These are phyloP conservation scores for Pseudocercospora ulei DNA, from an alignment of 2,329 filamentous ascomycete genomes.

Conservation along the genomic window DNA sequence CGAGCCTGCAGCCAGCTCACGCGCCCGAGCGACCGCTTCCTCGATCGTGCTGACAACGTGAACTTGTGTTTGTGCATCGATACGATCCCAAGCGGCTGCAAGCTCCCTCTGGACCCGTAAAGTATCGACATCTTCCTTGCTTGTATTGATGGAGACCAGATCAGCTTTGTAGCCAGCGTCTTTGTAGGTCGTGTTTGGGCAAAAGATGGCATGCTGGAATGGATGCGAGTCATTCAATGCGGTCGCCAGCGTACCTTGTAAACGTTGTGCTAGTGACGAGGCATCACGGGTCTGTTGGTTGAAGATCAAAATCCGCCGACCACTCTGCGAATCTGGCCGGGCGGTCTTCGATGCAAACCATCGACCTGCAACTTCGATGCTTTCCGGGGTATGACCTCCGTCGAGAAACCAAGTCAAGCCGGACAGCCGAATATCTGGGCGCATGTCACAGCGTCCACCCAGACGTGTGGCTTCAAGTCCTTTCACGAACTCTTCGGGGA, in stretches of 20 bases:
- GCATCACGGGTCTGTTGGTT: conserved; percentile 86
- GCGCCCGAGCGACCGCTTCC: conserved; percentile 55
- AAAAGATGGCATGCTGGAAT: conserved; percentile 71
- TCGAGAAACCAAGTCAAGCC: conserved; percentile 69
- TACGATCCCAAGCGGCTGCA: conserved; percentile 50
- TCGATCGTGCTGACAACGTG: conserved; percentile 57
- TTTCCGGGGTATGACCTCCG: conserved; percentile 79
- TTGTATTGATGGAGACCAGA: conserved; percentile 53
- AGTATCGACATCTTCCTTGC: conserved; percentile 48
- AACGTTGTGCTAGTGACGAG: conserved; percentile 50
- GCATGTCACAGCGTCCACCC: conserved; percentile 66
- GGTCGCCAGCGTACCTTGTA: conserved; percentile 50
- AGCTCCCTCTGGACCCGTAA: conserved; percentile 59
- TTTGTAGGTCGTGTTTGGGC: conserved; percentile 62
- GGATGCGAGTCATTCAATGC: conserved; percentile 36
- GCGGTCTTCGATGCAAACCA: conserved; percentile 57
- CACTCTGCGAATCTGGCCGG: conserved; percentile 18
- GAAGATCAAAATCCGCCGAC: conserved; percentile 61
- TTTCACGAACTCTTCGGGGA: conserved; percentile 53
- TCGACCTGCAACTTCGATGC: conserved; percentile 61
- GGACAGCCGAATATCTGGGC: conserved; percentile 43
- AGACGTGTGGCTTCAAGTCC: conserved; percentile 60
- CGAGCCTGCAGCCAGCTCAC: conserved; percentile 34
- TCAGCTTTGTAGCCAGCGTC: conserved; percentile 54
- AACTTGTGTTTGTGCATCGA: conserved; percentile 47